phyloP scores from a whole-genome alignment of 2,329 filamentous ascomycete genomes.

The Laburnicola sp. region DNA sequence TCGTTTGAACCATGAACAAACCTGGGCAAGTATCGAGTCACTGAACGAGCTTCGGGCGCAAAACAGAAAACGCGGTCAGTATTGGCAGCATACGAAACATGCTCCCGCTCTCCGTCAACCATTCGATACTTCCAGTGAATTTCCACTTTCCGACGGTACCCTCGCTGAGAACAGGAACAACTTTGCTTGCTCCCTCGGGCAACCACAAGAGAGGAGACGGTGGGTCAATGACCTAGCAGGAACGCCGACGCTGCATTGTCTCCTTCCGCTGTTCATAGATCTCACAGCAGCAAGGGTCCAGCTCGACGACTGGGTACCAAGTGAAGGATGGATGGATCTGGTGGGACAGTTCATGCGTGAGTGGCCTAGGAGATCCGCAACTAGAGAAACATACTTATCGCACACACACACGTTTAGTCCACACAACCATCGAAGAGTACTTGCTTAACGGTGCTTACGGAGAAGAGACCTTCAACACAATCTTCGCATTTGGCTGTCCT shows the following conservation, averaged over 20 bases:
- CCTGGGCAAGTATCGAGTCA: slow-evolving; percentile 43
- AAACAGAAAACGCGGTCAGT: slow-evolving; percentile 41
- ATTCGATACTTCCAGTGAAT: slow-evolving; percentile 32
- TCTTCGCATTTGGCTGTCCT: slow-evolving; percentile 52
- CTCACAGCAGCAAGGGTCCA: slow-evolving; percentile 52
- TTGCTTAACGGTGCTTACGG: slow-evolving; percentile 44
- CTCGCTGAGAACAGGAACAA: slow-evolving; percentile 32
- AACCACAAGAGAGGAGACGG: slow-evolving; percentile 27
- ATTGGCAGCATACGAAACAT: slow-evolving; percentile 28
- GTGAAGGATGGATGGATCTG: slow-evolving; percentile 50
- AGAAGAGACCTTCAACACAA: slow-evolving; percentile 45
- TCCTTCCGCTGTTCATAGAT: slow-evolving; percentile 54
- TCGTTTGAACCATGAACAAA: slow-evolving; percentile 44
- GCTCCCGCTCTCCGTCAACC: slow-evolving; percentile 24
- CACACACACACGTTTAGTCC: slow-evolving; percentile 27
- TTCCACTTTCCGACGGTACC: slow-evolving; percentile 33
- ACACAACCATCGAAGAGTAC: slow-evolving; percentile 56
- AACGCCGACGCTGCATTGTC: slow-evolving; percentile 43
- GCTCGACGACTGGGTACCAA: slow-evolving; percentile 40
- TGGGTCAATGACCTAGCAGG: slow-evolving; percentile 43
- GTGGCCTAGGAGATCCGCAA: background rate
- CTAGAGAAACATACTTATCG: background rate
- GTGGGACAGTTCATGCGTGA: slow-evolving; percentile 51
- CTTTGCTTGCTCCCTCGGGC: slow-evolving; percentile 30
- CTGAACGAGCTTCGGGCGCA: slow-evolving; percentile 42